These are phyloP conservation scores for Pistacia atlantica DNA, from an alignment of 345 rosid species.

Conservation along the genomic window DNA sequence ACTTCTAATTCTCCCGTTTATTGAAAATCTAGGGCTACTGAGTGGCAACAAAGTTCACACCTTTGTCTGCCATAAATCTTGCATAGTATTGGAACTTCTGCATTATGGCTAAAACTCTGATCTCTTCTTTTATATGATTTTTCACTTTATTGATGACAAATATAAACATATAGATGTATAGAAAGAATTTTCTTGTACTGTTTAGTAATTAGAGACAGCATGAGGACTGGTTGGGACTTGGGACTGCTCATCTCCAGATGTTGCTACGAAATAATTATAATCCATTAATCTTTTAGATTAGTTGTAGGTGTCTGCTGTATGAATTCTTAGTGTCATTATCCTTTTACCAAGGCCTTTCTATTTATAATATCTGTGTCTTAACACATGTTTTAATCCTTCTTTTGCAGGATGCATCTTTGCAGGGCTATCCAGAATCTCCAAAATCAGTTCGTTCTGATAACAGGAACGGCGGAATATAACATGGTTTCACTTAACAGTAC, in stretches of 20 bases:
- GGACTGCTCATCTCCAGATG: no score
- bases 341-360: neutral
- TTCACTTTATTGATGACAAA: neutral
- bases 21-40: neutral
- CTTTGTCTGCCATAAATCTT: neutral
- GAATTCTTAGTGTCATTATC: neutral
- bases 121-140: neutral
- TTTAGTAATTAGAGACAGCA: no score
- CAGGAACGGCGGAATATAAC: constrained; percentile 88
- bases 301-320: neutral
- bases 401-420: constrained; percentile 86
- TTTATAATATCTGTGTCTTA: constrained; percentile 12
- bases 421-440: constrained; percentile 86
- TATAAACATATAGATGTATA: neutral
- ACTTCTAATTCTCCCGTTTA: neutral
- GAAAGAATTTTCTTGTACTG: no score
- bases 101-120: neutral
- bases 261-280: no score
- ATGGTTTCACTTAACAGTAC: constrained; percentile 79
- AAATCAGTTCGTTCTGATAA: constrained; percentile 88
- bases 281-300: no score
- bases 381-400: constrained; percentile 7
- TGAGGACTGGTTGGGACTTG: no score
- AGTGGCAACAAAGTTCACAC: neutral
- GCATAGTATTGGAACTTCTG: neutral